Conservation (phyloP, 1,284 basidiomycete genomes). For the Coniophora puteana region DNA sequence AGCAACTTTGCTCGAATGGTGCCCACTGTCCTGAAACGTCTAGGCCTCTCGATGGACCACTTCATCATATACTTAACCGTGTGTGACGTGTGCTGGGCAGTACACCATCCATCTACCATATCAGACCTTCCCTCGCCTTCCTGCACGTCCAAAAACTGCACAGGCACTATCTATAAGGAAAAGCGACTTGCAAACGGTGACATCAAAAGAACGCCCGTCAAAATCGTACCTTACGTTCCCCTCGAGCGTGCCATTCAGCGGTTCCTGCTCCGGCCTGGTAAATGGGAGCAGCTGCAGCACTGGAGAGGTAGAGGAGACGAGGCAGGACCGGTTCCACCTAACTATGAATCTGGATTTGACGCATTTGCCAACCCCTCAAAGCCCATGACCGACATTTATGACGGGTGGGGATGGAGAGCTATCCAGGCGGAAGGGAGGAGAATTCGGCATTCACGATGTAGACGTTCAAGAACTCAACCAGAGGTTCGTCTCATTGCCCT, state of each 20-base stretch:
- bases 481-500: conserved; percentile 1
- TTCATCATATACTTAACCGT: conserved; percentile 1
- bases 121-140: no score
- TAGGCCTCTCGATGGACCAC: background rate
- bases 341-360: no score
- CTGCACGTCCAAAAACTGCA: no score
- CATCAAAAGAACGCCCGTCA: no score
- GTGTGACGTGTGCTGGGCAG: conserved; percentile 1
- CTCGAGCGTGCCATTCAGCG: no score
- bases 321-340: background rate
- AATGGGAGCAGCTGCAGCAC: conserved; percentile 1
- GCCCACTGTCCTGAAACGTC: background rate
- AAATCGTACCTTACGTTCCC: no score
- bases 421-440: background rate
- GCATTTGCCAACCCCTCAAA: background rate
- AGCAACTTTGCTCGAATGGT: background rate
- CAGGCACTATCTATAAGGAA: no score
- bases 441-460: background rate
- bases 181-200: no score
- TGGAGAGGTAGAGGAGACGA: conserved; percentile 1
- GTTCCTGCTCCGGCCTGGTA: background rate
- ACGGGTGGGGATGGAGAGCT: background rate
- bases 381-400: background rate
- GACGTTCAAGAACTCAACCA: background rate
- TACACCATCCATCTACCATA: conserved; percentile 1